These are phyloP conservation scores for Daldinia vernicosa DNA, from an alignment of 495 filamentous ascomycete species.

Conservation along the genomic window DNA sequence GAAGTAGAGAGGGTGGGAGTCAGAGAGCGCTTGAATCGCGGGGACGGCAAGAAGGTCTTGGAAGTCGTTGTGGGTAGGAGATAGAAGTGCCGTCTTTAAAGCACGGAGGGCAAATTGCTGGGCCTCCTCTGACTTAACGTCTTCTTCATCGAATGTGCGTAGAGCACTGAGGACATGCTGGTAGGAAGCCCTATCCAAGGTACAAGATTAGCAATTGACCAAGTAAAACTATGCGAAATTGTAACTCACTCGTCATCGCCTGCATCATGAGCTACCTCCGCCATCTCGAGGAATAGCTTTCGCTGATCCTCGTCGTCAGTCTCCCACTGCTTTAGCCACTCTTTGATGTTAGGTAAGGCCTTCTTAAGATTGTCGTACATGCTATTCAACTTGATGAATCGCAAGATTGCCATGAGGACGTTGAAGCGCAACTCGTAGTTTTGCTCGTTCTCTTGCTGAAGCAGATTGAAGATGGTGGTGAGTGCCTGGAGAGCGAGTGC, in stretches of 20 bases:
- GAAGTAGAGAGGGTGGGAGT: slow-evolving; percentile 81
- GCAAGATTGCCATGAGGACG: slow-evolving; percentile 84
- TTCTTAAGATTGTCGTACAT: slow-evolving; percentile 83
- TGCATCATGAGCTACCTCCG: slow-evolving; percentile 77
- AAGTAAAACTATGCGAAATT: not conserved
- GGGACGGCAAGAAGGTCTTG: slow-evolving; percentile 89
- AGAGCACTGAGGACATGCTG: slow-evolving; percentile 83
- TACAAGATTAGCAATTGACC: slow-evolving; percentile 29
- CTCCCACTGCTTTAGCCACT: slow-evolving; percentile 86
- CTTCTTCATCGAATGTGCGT: slow-evolving; percentile 79
- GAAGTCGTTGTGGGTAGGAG: slow-evolving; percentile 87
- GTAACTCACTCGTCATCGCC: slow-evolving; percentile 73
- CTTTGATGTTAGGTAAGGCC: slow-evolving; percentile 78
- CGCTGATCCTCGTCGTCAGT: slow-evolving; percentile 80
- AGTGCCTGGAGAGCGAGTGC: slow-evolving; percentile 86
- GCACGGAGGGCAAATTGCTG: slow-evolving; percentile 85
- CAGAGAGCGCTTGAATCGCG: slow-evolving; percentile 82
- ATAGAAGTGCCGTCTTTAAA: slow-evolving; percentile 79
- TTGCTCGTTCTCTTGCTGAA: slow-evolving; percentile 73
- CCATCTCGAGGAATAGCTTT: slow-evolving; percentile 79
- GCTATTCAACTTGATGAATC: slow-evolving; percentile 74
- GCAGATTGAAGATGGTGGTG: slow-evolving; percentile 96
- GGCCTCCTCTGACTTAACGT: slow-evolving; percentile 73
- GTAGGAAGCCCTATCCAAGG: slow-evolving; percentile 69
- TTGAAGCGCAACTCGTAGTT: slow-evolving; percentile 83